A percentile compares a stretch with the other conserved stretches of the same genome.
Conservation (phyloP, 2,329 filamentous ascomycete genomes). For the Epichloe glyceriae region DNA sequence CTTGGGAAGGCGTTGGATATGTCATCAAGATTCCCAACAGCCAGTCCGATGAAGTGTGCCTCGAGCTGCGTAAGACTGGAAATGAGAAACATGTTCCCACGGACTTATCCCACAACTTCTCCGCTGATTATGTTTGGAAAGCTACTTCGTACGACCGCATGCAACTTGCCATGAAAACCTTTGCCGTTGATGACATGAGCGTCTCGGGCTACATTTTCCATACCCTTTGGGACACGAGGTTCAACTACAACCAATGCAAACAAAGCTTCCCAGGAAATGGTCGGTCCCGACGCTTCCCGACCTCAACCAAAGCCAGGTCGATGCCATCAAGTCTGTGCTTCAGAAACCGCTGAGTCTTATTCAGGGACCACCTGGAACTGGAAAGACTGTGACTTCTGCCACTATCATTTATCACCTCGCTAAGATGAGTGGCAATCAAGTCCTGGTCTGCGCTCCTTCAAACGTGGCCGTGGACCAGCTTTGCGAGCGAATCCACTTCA, state of each 20-base stretch:
- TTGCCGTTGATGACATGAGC: slow-evolving; percentile 94
- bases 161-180: slow-evolving; percentile 98
- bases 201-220: slow-evolving; percentile 99
- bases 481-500: slow-evolving; percentile 90
- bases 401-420: slow-evolving; percentile 97
- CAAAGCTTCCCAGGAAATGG: slow-evolving; percentile 90
- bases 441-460: slow-evolving; percentile 91
- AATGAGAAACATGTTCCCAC: slow-evolving; percentile 94
- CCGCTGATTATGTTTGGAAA: slow-evolving; percentile 98
- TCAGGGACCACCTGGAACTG: slow-evolving; percentile 90
- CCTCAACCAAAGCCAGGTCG: slow-evolving; percentile 89
- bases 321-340: slow-evolving; percentile 87
- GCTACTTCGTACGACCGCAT: slow-evolving; percentile 98
- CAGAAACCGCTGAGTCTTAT: slow-evolving; percentile 92
- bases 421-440: slow-evolving; percentile 88
- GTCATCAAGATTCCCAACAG: slow-evolving; percentile 99
- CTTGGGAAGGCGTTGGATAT: slow-evolving; percentile 97
- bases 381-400: slow-evolving; percentile 96
- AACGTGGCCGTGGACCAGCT: slow-evolving; percentile 98
- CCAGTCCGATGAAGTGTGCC: slow-evolving; percentile 91
- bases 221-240: slow-evolving; percentile 93
- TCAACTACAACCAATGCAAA: slow-evolving; percentile 88
- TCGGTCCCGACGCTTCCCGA: slow-evolving; percentile 89
- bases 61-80: slow-evolving; percentile 85
- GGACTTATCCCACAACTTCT: slow-evolving; percentile 95